Conservation (phyloP, 2,329 filamentous ascomycete species). For the Taxawa tesnikishii region DNA sequence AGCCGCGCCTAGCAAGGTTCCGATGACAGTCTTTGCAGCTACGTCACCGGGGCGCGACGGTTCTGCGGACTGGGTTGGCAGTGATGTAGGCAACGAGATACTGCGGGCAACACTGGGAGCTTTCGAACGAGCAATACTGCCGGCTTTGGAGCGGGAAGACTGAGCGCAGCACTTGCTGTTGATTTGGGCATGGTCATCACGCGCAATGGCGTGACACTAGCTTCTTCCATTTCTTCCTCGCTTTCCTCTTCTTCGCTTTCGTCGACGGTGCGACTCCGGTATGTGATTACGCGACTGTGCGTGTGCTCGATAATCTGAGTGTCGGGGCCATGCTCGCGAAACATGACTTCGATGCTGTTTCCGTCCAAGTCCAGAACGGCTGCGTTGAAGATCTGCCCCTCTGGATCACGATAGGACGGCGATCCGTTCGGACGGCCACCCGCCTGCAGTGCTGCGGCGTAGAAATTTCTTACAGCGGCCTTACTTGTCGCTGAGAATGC, state of each 20-base stretch:
- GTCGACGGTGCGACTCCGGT: constrained; percentile 17
- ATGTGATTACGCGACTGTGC: constrained; percentile 32
- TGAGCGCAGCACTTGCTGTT: constrained; percentile 2
- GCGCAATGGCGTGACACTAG: too few species aligned
- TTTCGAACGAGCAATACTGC: too few species aligned
- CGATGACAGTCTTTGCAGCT: constrained; percentile 33
- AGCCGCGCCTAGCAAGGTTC: constrained; percentile 66
- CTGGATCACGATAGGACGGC: constrained; percentile 39
- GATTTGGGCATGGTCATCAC: constrained; percentile 5
- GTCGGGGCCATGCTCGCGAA: constrained; percentile 32
- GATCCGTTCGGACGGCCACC: constrained; percentile 47
- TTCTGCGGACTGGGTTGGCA: background rate
- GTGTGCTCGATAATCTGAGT: constrained; percentile 23
- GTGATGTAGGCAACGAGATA: background rate
- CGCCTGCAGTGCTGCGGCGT: constrained; percentile 55
- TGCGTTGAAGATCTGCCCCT: constrained; percentile 48
- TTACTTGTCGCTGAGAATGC: constrained; percentile 57
- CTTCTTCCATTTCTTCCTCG: too few species aligned
- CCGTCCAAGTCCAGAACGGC: constrained; percentile 66
- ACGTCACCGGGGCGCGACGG: constrained; percentile 16
- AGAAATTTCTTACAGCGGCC: constrained; percentile 58
- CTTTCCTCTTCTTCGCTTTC: too few species aligned
- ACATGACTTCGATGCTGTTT: constrained; percentile 72
- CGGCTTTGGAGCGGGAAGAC: background rate
- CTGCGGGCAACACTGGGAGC: constrained; percentile 1